phyloP scores from a whole-genome alignment of 331 rosid genomes.

The Erythrophleum ivorense region DNA sequence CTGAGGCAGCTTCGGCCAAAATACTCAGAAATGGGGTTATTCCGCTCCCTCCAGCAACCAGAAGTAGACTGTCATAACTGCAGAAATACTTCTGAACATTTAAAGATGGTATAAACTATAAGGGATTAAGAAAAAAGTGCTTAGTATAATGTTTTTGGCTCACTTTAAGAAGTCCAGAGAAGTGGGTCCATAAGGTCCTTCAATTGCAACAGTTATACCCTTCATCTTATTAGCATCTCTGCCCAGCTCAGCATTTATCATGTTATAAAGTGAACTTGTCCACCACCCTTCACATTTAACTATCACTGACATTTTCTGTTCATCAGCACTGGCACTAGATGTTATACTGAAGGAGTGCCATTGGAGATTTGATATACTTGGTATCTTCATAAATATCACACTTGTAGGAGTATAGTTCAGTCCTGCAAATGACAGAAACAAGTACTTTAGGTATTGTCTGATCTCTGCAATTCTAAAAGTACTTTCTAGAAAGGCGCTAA shows the following conservation, averaged over 20 bases:
- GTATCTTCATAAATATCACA: constrained; percentile 79
- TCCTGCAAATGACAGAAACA: constrained; percentile 56
- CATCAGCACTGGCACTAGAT: constrained; percentile 74
- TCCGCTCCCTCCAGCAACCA: constrained; percentile 91
- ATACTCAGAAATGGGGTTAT: constrained; percentile 88
- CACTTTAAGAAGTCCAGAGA: constrained; percentile 71
- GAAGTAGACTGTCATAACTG: constrained; percentile 79
- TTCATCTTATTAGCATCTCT: constrained; percentile 51
- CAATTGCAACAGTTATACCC: constrained; percentile 70
- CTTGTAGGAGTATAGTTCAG: constrained; percentile 82
- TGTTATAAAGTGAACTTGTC: constrained; percentile 72
- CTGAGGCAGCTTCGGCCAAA: constrained; percentile 66
- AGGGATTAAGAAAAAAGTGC: constrained; percentile 9
- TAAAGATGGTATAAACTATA: background rate
- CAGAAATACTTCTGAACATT: constrained; percentile 36
- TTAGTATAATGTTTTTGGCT: constrained; percentile 27
- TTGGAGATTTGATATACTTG: constrained; percentile 74
- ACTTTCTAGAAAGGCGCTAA: constrained; percentile 23
- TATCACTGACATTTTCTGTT: constrained; percentile 59
- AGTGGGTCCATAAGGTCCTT: constrained; percentile 96
- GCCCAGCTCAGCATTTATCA: constrained; percentile 59
- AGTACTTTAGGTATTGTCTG: background rate
- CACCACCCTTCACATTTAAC: constrained; percentile 83
- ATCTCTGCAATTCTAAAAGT: background rate
- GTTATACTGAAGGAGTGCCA: constrained; percentile 94